These are phyloP conservation scores for Teratosphaeriaceae sp. DNA, from an alignment of 2,329 filamentous ascomycete species.

Conservation along the genomic window DNA sequence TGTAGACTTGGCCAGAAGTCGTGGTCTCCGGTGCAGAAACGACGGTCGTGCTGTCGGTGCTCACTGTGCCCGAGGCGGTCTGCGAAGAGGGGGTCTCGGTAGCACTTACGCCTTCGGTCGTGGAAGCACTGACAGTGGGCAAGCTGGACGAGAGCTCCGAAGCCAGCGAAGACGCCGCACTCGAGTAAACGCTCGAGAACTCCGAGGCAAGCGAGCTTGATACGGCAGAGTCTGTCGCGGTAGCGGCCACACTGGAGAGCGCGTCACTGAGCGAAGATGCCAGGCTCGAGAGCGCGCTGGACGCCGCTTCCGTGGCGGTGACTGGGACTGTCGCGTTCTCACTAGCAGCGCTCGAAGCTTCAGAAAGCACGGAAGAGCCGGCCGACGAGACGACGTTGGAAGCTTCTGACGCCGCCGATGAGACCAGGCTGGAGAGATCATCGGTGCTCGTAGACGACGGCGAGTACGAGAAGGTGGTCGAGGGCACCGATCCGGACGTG, in stretches of 20 bases:
- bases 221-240: slow-evolving; percentile 21
- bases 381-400: slow-evolving; percentile 18
- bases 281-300: slow-evolving; percentile 22
- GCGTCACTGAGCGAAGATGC: slow-evolving; percentile 23
- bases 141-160: slow-evolving; percentile 14
- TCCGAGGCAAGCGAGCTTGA: slow-evolving; percentile 22
- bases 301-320: slow-evolving; percentile 13
- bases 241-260: slow-evolving; percentile 24
- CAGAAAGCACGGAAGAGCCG: slow-evolving; percentile 16
- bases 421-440: slow-evolving; percentile 1
- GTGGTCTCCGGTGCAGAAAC: background rate
- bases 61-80: slow-evolving; percentile 9
- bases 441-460: background rate
- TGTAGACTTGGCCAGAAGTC: too few relatives aligned
- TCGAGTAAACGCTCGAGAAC: slow-evolving; percentile 25
- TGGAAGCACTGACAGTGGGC: slow-evolving; percentile 4
- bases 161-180: slow-evolving; percentile 21
- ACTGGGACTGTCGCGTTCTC: slow-evolving; percentile 7
- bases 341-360: slow-evolving; percentile 9
- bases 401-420: slow-evolving; percentile 3
- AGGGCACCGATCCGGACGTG: background rate
- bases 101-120: background rate
- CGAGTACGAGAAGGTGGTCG: slow-evolving; percentile 5
- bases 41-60: background rate
- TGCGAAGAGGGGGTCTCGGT: slow-evolving; percentile 1